Conservation (phyloP, 345 rosid genomes). For the Eucalyptus caleyi region DNA sequence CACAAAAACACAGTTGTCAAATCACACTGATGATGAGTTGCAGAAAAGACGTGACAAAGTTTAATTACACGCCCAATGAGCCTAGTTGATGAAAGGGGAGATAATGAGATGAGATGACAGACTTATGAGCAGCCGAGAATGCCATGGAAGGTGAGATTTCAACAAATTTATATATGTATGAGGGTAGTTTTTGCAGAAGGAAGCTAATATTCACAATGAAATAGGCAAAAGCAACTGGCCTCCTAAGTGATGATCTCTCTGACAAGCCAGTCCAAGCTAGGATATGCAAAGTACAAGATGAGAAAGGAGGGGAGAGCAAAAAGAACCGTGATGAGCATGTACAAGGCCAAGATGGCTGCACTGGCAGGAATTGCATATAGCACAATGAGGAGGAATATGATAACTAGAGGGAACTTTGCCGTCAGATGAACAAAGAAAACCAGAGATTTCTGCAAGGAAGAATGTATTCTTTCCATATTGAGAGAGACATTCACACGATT, state of each 20-base stretch:
- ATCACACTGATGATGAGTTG: neutral
- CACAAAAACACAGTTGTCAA: neutral
- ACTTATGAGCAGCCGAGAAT: neutral
- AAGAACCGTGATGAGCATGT: constrained; percentile 60
- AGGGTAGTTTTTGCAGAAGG: neutral
- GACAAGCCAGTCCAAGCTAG: constrained; percentile 87
- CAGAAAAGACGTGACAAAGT: neutral
- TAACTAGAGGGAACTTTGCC: constrained; percentile 84
- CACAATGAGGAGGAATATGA: constrained; percentile 67
- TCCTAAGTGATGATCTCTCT: constrained; percentile 65
- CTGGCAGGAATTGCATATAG: constrained; percentile 86
- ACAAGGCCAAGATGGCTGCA: constrained; percentile 68
- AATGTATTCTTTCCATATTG: constrained; percentile 25
- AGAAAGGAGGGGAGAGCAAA: constrained; percentile 86
- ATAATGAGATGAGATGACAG: neutral
- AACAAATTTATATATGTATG: neutral
- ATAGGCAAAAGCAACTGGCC: neutral
- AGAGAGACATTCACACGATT: constrained; percentile 5
- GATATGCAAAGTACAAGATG: constrained; percentile 76
- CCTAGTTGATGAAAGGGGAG: neutral
- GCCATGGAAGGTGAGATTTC: neutral
- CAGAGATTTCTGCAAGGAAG: constrained; percentile 52
- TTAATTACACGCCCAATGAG: neutral
- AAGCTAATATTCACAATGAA: neutral
- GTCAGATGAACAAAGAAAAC: constrained; percentile 68